These are phyloP conservation scores for Macadamia integrifolia DNA, from an alignment of 164 flowering plant species.

Conservation along the genomic window DNA sequence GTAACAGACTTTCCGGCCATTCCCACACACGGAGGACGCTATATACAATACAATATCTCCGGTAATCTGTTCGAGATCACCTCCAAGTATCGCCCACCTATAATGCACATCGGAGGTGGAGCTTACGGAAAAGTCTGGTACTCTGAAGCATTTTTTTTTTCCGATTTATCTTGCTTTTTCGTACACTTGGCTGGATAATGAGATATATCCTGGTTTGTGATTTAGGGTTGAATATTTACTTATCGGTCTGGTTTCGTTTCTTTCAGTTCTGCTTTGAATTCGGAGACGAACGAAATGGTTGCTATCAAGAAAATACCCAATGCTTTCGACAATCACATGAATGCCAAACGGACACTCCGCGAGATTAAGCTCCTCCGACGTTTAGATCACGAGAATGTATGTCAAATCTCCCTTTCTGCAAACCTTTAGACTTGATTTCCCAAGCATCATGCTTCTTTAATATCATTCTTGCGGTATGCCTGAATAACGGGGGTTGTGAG, in stretches of 20 bases:
- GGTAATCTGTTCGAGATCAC: slow-evolving; percentile 80
- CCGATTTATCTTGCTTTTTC: too few relatives aligned
- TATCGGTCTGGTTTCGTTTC: not conserved
- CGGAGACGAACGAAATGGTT: slow-evolving; percentile 89
- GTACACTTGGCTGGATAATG: not conserved
- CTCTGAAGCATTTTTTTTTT: not conserved
- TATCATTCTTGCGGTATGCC: not conserved
- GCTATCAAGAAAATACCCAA: slow-evolving; percentile 90
- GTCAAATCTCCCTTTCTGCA: slow-evolving; percentile 4
- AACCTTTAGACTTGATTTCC: not conserved
- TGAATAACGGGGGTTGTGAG: not conserved
- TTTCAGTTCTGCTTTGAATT: slow-evolving; percentile 44
- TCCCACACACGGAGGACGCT: slow-evolving; percentile 63
- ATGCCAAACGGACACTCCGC: slow-evolving; percentile 88
- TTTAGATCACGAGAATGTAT: slow-evolving; percentile 87
- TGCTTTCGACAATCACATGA: slow-evolving; percentile 88
- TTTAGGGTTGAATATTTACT: not conserved
- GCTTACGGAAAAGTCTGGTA: slow-evolving; percentile 98
- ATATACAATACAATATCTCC: slow-evolving; percentile 58
- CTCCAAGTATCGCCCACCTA: slow-evolving; percentile 73
- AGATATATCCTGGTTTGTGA: not conserved
- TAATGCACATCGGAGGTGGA: slow-evolving; percentile 86
- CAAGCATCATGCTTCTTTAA: not conserved
- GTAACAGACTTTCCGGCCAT: slow-evolving; percentile 47
- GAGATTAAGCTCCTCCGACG: slow-evolving; percentile 91